These are phyloP conservation scores for Oidium heveae DNA, from an alignment of 2,329 filamentous ascomycete genomes.

Conservation along the genomic window DNA sequence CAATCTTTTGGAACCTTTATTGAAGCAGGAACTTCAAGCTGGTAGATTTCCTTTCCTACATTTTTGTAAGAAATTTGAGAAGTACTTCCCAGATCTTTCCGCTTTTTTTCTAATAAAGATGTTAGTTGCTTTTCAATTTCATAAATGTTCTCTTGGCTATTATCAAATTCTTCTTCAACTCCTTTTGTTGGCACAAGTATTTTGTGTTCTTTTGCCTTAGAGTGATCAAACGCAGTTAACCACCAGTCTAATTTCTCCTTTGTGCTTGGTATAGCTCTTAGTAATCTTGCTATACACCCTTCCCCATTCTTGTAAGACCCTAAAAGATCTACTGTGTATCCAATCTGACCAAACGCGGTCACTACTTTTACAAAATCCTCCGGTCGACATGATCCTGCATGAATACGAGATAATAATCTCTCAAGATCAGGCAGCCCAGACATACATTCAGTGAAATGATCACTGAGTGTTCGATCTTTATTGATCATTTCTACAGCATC, in stretches of 20 bases:
- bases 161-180: slow-evolving; percentile 79
- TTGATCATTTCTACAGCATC: slow-evolving; percentile 90
- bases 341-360: slow-evolving; percentile 93
- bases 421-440: slow-evolving; percentile 86
- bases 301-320: slow-evolving; percentile 49
- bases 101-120: slow-evolving; percentile 42
- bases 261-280: slow-evolving; percentile 68
- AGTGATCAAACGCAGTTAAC: slow-evolving; percentile 76
- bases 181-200: slow-evolving; percentile 65
- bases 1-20: slow-evolving; percentile 67
- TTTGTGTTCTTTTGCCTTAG: slow-evolving; percentile 52
- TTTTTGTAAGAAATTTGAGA: slow-evolving; percentile 47
- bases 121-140: slow-evolving; percentile 50
- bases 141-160: slow-evolving; percentile 52
- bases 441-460: slow-evolving; percentile 71
- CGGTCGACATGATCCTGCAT: slow-evolving; percentile 70
- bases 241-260: slow-evolving; percentile 51
- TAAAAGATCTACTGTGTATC: slow-evolving; percentile 71
- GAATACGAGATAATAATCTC: slow-evolving; percentile 76
- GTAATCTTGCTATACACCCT: slow-evolving; percentile 61
- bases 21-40: slow-evolving; percentile 69
- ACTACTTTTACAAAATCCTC: slow-evolving; percentile 85
- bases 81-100: slow-evolving; percentile 48
- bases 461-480: slow-evolving; percentile 51
- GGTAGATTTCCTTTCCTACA: slow-evolving; percentile 90